Evolutionary conservation across 495 filamentous ascomycete species (phyloP).

Genomic region (Neurospora sp.): DNA sequence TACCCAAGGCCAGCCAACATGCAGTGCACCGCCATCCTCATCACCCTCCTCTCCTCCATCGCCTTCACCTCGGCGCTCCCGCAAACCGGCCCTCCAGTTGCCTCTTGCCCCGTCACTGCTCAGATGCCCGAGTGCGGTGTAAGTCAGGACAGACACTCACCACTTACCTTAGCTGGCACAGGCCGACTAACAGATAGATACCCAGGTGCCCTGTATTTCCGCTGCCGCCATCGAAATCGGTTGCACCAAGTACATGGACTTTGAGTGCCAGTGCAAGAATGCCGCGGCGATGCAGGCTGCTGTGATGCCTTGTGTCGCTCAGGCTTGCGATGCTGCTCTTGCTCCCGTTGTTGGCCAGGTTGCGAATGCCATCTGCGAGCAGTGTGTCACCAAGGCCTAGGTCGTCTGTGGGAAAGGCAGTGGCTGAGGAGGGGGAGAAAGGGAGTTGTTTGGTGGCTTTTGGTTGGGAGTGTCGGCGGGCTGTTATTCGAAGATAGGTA

Average conservation of each 20-base stretch:
- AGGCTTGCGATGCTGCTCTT: conserved; percentile 1
- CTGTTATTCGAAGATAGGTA: background rate
- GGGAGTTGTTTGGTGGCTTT: background rate
- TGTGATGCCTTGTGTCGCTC: conserved; percentile 6
- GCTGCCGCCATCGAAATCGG: conserved; percentile 2
- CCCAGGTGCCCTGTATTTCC: conserved; percentile 2
- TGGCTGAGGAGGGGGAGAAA: background rate
- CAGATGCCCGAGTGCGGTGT: conserved; percentile 6
- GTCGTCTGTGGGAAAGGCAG: background rate
- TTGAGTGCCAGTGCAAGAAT: conserved; percentile 9
- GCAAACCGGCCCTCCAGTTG: background rate
- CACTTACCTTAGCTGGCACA: background rate
- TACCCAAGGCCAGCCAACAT: background rate
- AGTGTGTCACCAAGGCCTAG: background rate
- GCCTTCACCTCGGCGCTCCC: background rate
- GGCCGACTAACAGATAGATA: background rate
- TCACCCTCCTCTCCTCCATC: background rate
- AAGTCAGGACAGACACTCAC: background rate
- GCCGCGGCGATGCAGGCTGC: conserved; percentile 5
- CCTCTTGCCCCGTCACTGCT: background rate
- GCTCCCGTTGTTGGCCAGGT: conserved; percentile 4
- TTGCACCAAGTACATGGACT: conserved; percentile 6
- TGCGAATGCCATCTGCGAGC: conserved; percentile 7
- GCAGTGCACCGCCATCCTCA: background rate
- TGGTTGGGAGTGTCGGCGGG: background rate